Evolutionary conservation across 805 yeast species (phyloP), one percentile per base, ranked within the genome.

Genomic region (Hermanozyma aechmeae): DNA sequence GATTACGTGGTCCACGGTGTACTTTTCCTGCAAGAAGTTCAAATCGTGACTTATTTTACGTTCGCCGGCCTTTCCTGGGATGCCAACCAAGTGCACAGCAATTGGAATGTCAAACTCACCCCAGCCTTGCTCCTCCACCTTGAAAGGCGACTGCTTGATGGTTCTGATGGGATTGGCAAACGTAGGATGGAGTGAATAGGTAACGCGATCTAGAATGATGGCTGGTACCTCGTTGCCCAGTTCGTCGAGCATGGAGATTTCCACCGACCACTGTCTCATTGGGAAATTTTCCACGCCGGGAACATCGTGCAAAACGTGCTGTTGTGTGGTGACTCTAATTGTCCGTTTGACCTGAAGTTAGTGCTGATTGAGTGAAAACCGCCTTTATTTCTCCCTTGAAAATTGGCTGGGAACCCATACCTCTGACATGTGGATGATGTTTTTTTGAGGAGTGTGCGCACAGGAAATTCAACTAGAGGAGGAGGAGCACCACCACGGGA

Each of bases 71-170:
- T 80, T 82, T 35, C 93, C 97, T 14, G 53, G 47, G 25, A 62
- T 46, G 10, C 69, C 69, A 13, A 79, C 68, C 25, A 82, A 61
- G 37, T 80, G 80, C 24, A 87, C 63, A 19, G 81, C 68, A 36
- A 92, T 77, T 22, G 82, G 82, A 51, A 92, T 70, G 49, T 87
- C 96, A 48, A 89, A 89, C 42, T 89, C 97, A 53, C 97, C 98
- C 97, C 98, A 89, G 29, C 98, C 98, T 60, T 84, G 79, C 54
- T 89, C 98, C 47, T 76, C 82, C 33, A 89, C 79, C 48, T 60
- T 71, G 59, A 87, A 89, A 8, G 98, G 98, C 7, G 81, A 72
- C 47, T 77, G 78, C 48, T 81, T 83, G 50, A 85, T 53, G 9
- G 79, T 66, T 52, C 96, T 73, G 39, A 73, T 78, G 8, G 97